Conservation (phyloP, 768 basidiomycete genomes). For the Tulasnella sp. region DNA sequence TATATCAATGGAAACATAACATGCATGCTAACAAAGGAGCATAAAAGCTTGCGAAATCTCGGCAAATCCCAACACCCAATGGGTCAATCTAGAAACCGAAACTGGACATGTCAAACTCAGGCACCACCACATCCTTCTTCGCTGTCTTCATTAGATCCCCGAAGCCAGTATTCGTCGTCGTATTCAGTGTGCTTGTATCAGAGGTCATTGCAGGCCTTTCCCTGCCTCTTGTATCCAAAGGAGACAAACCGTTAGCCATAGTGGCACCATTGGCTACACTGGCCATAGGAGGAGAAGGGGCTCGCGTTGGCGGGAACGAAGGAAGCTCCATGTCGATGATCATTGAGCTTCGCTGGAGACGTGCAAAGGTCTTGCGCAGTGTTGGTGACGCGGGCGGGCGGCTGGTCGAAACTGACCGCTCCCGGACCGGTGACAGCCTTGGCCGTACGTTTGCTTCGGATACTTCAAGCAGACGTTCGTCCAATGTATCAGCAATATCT, state of each 20-base stretch:
- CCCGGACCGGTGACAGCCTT: neutral
- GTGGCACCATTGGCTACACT: neutral
- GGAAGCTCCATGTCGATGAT: slow-evolving; percentile 83
- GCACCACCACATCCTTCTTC: slow-evolving; percentile 75
- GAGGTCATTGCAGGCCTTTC: neutral
- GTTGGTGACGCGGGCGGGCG: slow-evolving; percentile 15
- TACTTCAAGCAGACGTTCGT: slow-evolving; percentile 33
- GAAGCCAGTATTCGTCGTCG: slow-evolving; percentile 49
- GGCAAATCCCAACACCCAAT: neutral
- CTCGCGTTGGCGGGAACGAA: slow-evolving; percentile 50
- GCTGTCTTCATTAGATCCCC: slow-evolving; percentile 87
- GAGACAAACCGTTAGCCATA: neutral
- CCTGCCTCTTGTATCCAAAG: neutral
- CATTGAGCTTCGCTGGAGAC: slow-evolving; percentile 55
- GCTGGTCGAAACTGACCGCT: slow-evolving; percentile 2
- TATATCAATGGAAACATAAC: neutral
- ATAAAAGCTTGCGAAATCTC: neutral
- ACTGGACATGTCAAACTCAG: slow-evolving; percentile 80
- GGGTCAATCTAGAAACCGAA: slow-evolving; percentile 34
- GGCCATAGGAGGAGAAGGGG: slow-evolving; percentile 39
- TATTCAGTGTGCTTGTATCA: neutral
- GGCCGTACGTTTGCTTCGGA: neutral
- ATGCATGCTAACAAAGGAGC: neutral
- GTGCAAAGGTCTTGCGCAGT: slow-evolving; percentile 3
- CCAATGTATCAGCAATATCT: slow-evolving; percentile 24